Evolutionary conservation across 2,329 filamentous ascomycete species (phyloP).

Genomic region (Aspergillus viridinutans): DNA sequence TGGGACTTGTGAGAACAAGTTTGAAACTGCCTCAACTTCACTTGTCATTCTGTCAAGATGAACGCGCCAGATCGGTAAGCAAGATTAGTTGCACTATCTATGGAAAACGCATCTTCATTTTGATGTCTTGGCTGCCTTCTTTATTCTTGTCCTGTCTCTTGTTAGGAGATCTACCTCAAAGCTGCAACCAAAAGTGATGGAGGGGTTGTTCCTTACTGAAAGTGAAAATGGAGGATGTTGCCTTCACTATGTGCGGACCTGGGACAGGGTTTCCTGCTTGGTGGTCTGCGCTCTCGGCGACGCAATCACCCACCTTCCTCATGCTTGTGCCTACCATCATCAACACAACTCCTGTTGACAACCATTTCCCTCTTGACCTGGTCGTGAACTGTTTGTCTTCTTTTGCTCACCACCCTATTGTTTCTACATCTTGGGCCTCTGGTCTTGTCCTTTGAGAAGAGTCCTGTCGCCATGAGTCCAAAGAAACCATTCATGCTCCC

Average conservation of each 20-base stretch:
- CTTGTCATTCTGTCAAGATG: not conserved
- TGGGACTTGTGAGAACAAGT: not conserved
- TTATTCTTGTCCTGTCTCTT: not conserved
- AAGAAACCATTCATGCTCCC: constrained; percentile 16
- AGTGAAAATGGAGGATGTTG: not conserved
- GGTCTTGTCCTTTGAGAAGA: not conserved
- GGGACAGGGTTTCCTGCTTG: not conserved
- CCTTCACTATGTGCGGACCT: not conserved
- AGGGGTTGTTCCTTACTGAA: not conserved
- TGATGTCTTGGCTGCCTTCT: not conserved
- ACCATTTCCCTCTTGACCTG: not conserved
- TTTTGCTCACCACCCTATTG: not conserved
- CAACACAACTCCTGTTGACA: not conserved
- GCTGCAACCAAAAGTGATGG: not conserved
- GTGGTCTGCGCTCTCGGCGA: not conserved
- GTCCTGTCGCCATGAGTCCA: constrained; percentile 4
- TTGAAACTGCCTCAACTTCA: not conserved
- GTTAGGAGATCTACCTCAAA: not conserved
- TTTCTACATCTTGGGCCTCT: not conserved
- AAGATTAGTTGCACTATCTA: not conserved
- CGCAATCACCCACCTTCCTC: not conserved
- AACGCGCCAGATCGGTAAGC: constrained; percentile 1
- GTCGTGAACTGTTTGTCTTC: not conserved
- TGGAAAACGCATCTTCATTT: not conserved
- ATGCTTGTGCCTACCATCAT: not conserved